Conservation (phyloP, 2,329 filamentous ascomycete species). For the Lithohypha guttulata region DNA sequence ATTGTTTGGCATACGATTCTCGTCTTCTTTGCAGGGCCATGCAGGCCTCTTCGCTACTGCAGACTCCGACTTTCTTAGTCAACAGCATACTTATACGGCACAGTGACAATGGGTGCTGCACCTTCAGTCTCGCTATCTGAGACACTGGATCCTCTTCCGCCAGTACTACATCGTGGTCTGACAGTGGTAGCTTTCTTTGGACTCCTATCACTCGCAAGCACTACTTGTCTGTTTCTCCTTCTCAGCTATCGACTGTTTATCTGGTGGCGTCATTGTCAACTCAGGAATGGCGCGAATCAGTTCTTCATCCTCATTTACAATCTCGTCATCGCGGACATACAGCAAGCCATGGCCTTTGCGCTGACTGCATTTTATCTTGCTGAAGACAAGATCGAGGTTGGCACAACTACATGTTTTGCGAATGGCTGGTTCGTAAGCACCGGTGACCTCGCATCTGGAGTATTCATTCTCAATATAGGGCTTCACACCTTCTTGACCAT, state of each 20-base stretch:
- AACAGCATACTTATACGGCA: no score
- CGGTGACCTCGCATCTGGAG: conserved; percentile 42
- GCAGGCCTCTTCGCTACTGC: no score
- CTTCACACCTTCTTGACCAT: conserved; percentile 44
- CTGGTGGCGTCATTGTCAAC: conserved; percentile 38
- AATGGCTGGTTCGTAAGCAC: conserved; percentile 44
- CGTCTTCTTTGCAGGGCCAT: no score
- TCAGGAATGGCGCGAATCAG: conserved; percentile 45
- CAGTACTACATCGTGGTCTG: conserved; percentile 31
- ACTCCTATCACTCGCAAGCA: conserved; percentile 37
- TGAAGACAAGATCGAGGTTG: conserved; percentile 34
- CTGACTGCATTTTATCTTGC: conserved; percentile 40
- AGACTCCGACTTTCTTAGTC: no score
- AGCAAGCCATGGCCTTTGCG: conserved; percentile 41
- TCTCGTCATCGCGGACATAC: conserved; percentile 42
- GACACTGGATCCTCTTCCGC: conserved; percentile 27
- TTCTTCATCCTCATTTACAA: conserved; percentile 46
- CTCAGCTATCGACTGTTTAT: conserved; percentile 43
- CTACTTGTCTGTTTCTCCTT: conserved; percentile 34
- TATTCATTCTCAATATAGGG: conserved; percentile 45
- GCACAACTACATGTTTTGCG: conserved; percentile 37
- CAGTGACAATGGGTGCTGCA: background rate
- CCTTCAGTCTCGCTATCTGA: background rate
- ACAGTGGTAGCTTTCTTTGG: conserved; percentile 39
- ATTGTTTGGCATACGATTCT: no score